Base-by-base conservation (phyloP, 116 monocot species). In the Iris pallida region DNA sequence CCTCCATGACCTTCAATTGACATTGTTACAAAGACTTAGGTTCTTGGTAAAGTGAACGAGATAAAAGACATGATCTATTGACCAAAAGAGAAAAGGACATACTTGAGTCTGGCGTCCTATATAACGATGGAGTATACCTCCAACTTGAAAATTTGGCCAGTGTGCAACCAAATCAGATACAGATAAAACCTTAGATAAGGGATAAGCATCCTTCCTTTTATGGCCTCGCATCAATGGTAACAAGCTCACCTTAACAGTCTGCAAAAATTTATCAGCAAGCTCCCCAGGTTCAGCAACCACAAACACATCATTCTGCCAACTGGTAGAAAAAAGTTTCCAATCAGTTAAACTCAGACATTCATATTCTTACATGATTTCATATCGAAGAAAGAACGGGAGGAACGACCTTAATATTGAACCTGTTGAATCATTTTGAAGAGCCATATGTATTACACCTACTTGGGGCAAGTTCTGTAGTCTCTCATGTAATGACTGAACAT, bases 251-350 rank as follows among this genome's bases (percentile, higher is more conserved):
- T 90, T 90, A 54, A 90, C 88, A 74, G 78, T 85, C 55, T 77
- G 85, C 51, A 94, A 81, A 81, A 94, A 94, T 75, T 77, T 87
- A 57, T 94, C 94, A 12, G 94, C 94, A 65, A 79, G 82, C 57
- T 90, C 94, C 53, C 94, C 94, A 42, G 88, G 94, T 71, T 94
- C 94, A 41, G 94, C 94, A 70, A 94, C 88, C 65, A 94, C 90
- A 83, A 88, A 94, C 47, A 94, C 90, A 85, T 94, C 94, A 85
- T 90, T 94, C 77, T 90, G 90, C 94, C 94, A 94, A 71, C 94
- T 94, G 80, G 76, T 11, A 47, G 13, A 73, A 54, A 54, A 47
- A 45, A 30, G 30, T 30, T 30, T 30, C 30, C 49, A 51, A 51
- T 51, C 7, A 9, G 13, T 51, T 51, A 51, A 51, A 51, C 13